A percentile compares a stretch with the other conserved stretches of the same genome.
Evolutionary conservation across 2,329 filamentous ascomycete genomes (phyloP).

Genomic region (Diplodia corticola): DNA sequence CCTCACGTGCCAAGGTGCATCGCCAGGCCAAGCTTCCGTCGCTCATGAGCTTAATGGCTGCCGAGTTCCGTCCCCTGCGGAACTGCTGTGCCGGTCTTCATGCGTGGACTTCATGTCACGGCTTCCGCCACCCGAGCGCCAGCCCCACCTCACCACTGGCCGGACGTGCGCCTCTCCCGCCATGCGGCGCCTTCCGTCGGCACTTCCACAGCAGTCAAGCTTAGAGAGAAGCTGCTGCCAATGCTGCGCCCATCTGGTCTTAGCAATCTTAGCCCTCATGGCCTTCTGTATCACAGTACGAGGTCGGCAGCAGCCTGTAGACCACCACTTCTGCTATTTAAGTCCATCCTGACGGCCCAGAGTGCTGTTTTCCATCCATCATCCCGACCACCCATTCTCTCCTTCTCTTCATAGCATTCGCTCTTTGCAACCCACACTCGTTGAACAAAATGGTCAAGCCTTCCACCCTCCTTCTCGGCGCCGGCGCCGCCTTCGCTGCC

Average conservation of each 20-base stretch:
- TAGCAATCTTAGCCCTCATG: slow-evolving; percentile 15
- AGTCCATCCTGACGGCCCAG: neutral
- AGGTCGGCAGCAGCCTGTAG: neutral
- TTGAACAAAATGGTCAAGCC: slow-evolving; percentile 23
- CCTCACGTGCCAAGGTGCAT: neutral
- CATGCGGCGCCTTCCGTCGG: neutral
- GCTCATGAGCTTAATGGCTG: neutral
- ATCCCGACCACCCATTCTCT: slow-evolving; percentile 13
- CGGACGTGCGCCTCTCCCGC: neutral
- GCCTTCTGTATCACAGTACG: slow-evolving; percentile 12
- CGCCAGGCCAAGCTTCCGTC: slow-evolving; percentile 9
- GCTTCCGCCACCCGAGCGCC: neutral
- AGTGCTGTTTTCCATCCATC: neutral
- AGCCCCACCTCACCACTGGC: neutral
- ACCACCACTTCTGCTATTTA: neutral
- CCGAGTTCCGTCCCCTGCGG: neutral
- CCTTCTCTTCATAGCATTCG: neutral
- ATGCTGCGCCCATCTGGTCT: slow-evolving; percentile 1
- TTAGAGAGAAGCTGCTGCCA: slow-evolving; percentile 1
- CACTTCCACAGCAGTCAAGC: neutral
- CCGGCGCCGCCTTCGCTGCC: slow-evolving; percentile 21
- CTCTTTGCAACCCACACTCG: slow-evolving; percentile 19
- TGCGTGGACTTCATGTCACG: neutral
- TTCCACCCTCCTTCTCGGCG: slow-evolving; percentile 21
- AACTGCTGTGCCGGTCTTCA: neutral